Conservation (phyloP, 2,329 filamentous ascomycete genomes). For the Exophiala bonariae region DNA sequence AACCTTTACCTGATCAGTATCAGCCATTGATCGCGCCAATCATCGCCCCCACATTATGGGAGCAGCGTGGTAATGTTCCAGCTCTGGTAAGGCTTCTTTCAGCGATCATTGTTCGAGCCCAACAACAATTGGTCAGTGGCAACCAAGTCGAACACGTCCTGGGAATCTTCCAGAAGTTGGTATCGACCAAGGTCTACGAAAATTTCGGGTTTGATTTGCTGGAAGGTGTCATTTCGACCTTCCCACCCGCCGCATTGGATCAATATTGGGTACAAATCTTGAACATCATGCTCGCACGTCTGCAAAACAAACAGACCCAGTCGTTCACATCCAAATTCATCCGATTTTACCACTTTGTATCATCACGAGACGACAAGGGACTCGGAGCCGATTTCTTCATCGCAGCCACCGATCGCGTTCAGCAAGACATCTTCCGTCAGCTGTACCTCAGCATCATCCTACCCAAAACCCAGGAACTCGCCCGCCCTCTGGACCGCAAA, state of each 20-base stretch:
- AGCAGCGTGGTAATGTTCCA: slow-evolving; percentile 87
- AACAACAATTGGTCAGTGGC: slow-evolving; percentile 69
- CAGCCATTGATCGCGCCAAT: slow-evolving; percentile 75
- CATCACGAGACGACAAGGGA: slow-evolving; percentile 75
- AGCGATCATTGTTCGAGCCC: slow-evolving; percentile 77
- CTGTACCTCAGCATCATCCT: slow-evolving; percentile 86
- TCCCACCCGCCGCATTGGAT: slow-evolving; percentile 68
- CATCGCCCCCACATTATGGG: slow-evolving; percentile 82
- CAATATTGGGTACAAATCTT: slow-evolving; percentile 79
- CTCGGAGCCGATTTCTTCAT: slow-evolving; percentile 93
- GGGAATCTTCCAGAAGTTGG: slow-evolving; percentile 92
- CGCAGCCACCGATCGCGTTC: slow-evolving; percentile 75
- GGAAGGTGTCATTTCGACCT: slow-evolving; percentile 72
- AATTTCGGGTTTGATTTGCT: slow-evolving; percentile 85
- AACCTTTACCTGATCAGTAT: slow-evolving; percentile 78
- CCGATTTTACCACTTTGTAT: slow-evolving; percentile 91
- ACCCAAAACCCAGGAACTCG: slow-evolving; percentile 83
- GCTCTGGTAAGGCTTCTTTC: slow-evolving; percentile 82
- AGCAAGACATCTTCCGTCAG: slow-evolving; percentile 52
- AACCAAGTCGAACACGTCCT: slow-evolving; percentile 85
- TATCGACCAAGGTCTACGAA: slow-evolving; percentile 80
- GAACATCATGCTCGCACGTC: slow-evolving; percentile 73
- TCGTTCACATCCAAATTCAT: slow-evolving; percentile 84
- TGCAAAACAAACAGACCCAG: slow-evolving; percentile 74
- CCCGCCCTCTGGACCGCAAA: slow-evolving; percentile 86